Conservation (phyloP, 192 early-diverging fungal species). For the Linnemannia zychae region DNA sequence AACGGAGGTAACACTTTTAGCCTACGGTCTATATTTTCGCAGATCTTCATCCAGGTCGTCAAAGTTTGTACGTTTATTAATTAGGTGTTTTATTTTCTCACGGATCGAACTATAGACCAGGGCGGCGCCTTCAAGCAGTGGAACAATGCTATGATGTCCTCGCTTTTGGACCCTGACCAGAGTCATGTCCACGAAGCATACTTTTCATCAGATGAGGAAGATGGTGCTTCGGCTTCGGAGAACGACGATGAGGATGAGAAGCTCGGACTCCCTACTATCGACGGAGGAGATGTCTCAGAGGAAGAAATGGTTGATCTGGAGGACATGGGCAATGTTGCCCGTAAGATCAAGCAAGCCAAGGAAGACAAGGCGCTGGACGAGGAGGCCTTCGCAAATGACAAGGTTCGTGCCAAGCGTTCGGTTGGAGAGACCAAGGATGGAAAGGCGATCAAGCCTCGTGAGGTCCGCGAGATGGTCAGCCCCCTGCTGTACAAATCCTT, state of each 20-base stretch:
- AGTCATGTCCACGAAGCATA: conserved; percentile 62
- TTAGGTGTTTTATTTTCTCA: background rate
- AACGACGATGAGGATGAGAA: conserved; percentile 62
- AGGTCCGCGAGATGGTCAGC: conserved; percentile 78
- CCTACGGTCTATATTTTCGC: conserved; percentile 35
- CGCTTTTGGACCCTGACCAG: conserved; percentile 58
- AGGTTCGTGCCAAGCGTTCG: conserved; percentile 60
- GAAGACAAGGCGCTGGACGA: conserved; percentile 67
- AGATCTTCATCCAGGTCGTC: background rate
- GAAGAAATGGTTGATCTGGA: conserved; percentile 79
- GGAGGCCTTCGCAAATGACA: conserved; percentile 56
- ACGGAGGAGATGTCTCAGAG: conserved; percentile 59
- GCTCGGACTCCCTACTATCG: conserved; percentile 53
- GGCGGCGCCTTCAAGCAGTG: conserved; percentile 53
- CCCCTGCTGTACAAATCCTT: conserved; percentile 75
- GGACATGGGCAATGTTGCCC: conserved; percentile 77
- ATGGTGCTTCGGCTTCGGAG: conserved; percentile 68
- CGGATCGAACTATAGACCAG: conserved; percentile 31
- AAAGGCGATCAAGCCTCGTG: conserved; percentile 45
- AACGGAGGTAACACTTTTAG: conserved; percentile 55
- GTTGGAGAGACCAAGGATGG: conserved; percentile 54
- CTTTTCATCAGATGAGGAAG: conserved; percentile 61
- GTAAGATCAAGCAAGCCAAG: conserved; percentile 70
- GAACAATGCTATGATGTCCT: conserved; percentile 45
- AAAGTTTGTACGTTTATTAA: background rate